Evolutionary conservation across 495 filamentous ascomycete genomes (phyloP).

Genomic region (Annulohypoxylon maeteangense): DNA sequence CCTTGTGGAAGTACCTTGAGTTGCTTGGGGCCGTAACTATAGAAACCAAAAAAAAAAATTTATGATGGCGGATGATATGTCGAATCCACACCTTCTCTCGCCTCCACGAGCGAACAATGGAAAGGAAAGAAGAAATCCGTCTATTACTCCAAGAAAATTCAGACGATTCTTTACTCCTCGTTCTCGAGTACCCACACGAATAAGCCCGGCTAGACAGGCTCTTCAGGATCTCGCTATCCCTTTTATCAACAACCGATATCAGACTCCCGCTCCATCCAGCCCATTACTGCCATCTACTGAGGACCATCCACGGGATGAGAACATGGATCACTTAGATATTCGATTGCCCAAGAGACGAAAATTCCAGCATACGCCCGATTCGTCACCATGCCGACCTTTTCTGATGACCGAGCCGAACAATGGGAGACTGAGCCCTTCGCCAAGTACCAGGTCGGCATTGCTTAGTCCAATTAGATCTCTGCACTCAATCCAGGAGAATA

Average conservation of each 20-base stretch:
- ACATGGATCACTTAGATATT: conserved; percentile 30
- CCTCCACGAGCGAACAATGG: conserved; percentile 50
- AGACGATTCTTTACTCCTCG: conserved; percentile 85
- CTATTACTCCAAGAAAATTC: conserved; percentile 79
- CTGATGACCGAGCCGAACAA: conserved; percentile 41
- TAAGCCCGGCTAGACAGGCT: conserved; percentile 67
- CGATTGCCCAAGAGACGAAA: conserved; percentile 55
- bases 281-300: conserved; percentile 54
- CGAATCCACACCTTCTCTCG: conserved; percentile 46
- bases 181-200: conserved; percentile 56
- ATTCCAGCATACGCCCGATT: conserved; percentile 50
- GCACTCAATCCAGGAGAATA: conserved; percentile 42
- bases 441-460: conserved; percentile 41
- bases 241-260: conserved; percentile 65
- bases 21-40: conserved; percentile 2
- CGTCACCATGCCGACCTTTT: conserved; percentile 44
- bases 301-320: conserved; percentile 45
- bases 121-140: conserved; percentile 61
- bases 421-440: conserved; percentile 33
- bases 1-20: conserved; percentile 3
- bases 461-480: conserved; percentile 54
- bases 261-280: conserved; percentile 56
- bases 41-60: conserved; percentile 21
- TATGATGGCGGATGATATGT: conserved; percentile 24
- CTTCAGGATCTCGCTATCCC: conserved; percentile 76